Base-by-base conservation (phyloP, 768 basidiomycete genomes). In the Chiua virens region DNA sequence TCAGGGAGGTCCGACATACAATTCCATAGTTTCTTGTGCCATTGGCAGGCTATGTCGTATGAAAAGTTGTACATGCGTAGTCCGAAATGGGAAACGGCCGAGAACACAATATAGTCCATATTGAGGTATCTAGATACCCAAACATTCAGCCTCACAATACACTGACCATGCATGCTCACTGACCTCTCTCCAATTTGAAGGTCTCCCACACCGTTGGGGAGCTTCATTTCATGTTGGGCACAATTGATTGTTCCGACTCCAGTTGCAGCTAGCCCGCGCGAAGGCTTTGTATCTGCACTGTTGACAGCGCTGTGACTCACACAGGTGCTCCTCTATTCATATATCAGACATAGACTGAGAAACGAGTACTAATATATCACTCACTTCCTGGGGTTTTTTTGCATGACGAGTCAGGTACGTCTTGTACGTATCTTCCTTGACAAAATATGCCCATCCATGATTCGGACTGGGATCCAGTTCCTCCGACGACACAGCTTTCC, bases 101-200 rank as follows among this genome's bases (percentile, higher is more conserved):
- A 45, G 11, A 45, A 45, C 4, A 45, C 8, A 2, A 45, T 14
- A 18, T 45, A 45, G 7, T 45, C 44, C 44, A 45, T 45, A 9
- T 45, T 45, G 34, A 36, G 17, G 21, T 45, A 45, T 34, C 28
- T 40, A 15, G 4, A 21, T 40, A 10, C 4, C 15, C 22, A 4
- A 40, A 22, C 13, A 13, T 22, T 5, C 13, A 22, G 9, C 9
- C 21, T 9, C 9, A 21, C 18, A 21, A 6, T 23, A 8, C 9
- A 15, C 5, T 14, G 6, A 13, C 13, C 4, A 8, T 22, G 21
- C 14, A 21, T 25, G 0, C 23, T 23, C 23, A 21, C 44, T 17
- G 4, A 51, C 44, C n/a, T 40, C 30, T 54, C 40, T 2, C 40
- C 40, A 5, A 30, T 45, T 5, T 54, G 53, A 10, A 54, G 43